These are phyloP conservation scores for Phytopythium chamaehyphon DNA, from an alignment of 352 stramenopile species.

Conservation along the genomic window DNA sequence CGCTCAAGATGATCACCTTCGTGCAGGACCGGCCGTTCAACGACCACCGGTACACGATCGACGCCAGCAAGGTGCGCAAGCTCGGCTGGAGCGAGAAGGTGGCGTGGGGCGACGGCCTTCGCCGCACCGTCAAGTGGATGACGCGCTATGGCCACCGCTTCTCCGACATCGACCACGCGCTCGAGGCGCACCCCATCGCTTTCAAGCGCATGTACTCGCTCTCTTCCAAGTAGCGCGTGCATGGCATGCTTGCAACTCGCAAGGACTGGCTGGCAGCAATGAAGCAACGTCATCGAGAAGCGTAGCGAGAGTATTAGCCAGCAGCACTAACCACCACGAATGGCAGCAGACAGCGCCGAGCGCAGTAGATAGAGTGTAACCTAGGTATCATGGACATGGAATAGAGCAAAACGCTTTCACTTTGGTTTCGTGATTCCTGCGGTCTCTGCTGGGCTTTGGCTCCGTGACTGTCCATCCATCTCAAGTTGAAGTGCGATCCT, in stretches of 20 bases:
- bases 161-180: slow-evolving; percentile 80
- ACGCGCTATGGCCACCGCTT: slow-evolving; percentile 65
- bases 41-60: slow-evolving; percentile 97
- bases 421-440: slow-evolving; percentile 3
- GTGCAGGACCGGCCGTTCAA: slow-evolving; percentile 95
- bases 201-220: slow-evolving; percentile 69
- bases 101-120: slow-evolving; percentile 91
- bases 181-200: slow-evolving; percentile 72
- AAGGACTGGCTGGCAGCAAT: neutral
- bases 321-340: neutral
- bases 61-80: slow-evolving; percentile 86
- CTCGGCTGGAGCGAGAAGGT: slow-evolving; percentile 94
- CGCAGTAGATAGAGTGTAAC: slow-evolving; percentile 1
- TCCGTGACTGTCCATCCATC: no score
- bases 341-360: neutral
- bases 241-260: neutral
- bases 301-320: neutral
- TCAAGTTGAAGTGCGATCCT: no score
- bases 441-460: no score
- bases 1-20: slow-evolving; percentile 60
- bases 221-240: slow-evolving; percentile 1
- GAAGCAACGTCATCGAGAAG: neutral
- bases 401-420: slow-evolving; percentile 7
- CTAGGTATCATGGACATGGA: neutral
- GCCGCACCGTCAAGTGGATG: slow-evolving; percentile 91